Conservation (phyloP, 495 filamentous ascomycete species). For the Terfezia claveryi region DNA sequence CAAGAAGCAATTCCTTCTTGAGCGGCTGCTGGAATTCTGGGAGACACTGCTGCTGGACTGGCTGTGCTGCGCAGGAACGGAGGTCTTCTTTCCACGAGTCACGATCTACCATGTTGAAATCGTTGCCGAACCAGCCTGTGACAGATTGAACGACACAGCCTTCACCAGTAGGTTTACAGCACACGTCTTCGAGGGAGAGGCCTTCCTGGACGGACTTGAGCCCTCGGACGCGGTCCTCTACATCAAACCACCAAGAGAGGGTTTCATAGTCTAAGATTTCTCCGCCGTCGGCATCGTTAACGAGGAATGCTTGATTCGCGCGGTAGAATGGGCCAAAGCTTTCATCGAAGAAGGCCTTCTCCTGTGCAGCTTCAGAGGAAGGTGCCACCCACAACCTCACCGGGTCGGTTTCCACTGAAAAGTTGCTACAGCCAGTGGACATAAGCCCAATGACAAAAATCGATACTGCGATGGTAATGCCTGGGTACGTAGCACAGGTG, state of each 20-base stretch:
- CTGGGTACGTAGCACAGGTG: constrained; percentile 59
- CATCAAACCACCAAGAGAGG: constrained; percentile 79
- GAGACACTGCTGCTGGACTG: constrained; percentile 48
- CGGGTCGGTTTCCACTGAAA: constrained; percentile 69
- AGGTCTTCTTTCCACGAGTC: constrained; percentile 47
- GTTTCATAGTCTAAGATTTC: constrained; percentile 73
- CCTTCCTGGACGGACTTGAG: constrained; percentile 43
- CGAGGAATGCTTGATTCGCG: constrained; percentile 76
- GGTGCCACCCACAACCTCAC: constrained; percentile 91
- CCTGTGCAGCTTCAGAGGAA: constrained; percentile 67
- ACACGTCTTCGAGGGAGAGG: constrained; percentile 57
- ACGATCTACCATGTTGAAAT: constrained; percentile 37
- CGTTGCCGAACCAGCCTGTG: constrained; percentile 59
- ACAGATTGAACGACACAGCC: constrained; percentile 85
- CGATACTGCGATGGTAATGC: constrained; percentile 51
- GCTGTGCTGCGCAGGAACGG: constrained; percentile 46
- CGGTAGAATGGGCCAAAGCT: constrained; percentile 93
- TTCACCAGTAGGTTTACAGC: constrained; percentile 76
- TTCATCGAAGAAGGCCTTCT: constrained; percentile 86
- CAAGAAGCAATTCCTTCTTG: constrained; percentile 62
- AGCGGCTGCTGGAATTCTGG: constrained; percentile 74
- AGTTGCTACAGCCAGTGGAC: constrained; percentile 69
- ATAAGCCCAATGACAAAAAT: constrained; percentile 48
- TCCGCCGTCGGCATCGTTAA: constrained; percentile 58
- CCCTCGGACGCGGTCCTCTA: constrained; percentile 49